Conservation (phyloP, 306 rosid genomes). For the Corylus heterophylla region DNA sequence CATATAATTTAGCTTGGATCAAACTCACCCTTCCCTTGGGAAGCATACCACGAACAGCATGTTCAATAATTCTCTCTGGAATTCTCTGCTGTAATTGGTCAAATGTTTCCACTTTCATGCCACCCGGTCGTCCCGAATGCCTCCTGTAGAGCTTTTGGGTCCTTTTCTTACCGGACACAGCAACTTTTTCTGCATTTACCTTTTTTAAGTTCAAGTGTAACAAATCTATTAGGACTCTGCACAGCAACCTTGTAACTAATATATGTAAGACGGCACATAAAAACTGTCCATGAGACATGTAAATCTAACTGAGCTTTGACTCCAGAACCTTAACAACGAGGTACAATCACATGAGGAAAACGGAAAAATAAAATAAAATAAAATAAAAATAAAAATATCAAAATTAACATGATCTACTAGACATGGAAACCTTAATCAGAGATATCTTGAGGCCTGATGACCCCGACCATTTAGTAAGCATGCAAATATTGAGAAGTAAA, state of each 20-base stretch:
- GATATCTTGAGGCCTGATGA: not conserved
- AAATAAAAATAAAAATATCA: not conserved
- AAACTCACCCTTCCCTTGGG: conserved; percentile 97
- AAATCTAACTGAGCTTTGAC: conserved; percentile 1
- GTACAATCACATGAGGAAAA: not conserved
- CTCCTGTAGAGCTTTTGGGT: conserved; percentile 93
- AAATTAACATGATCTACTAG: not conserved
- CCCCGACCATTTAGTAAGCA: not conserved
- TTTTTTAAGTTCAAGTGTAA: conserved; percentile 34
- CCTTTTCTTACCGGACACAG: conserved; percentile 90
- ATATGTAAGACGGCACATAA: not conserved
- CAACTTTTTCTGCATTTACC: conserved; percentile 97
- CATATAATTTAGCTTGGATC: not conserved
- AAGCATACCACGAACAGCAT: conserved; percentile 99
- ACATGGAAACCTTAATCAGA: not conserved
- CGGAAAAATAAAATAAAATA: not conserved
- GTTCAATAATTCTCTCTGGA: conserved; percentile 94
- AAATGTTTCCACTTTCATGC: conserved; percentile 93
- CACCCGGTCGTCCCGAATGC: conserved; percentile 99
- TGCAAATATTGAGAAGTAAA: not conserved
- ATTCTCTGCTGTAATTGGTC: conserved; percentile 88
- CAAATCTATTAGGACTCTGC: conserved; percentile 22
- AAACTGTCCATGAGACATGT: conserved; percentile 8
- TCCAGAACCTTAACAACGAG: not conserved
- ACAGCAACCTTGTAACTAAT: not conserved